phyloP scores from a whole-genome alignment of 2,329 filamentous ascomycete genomes.

The Fusarium cicatricum region DNA sequence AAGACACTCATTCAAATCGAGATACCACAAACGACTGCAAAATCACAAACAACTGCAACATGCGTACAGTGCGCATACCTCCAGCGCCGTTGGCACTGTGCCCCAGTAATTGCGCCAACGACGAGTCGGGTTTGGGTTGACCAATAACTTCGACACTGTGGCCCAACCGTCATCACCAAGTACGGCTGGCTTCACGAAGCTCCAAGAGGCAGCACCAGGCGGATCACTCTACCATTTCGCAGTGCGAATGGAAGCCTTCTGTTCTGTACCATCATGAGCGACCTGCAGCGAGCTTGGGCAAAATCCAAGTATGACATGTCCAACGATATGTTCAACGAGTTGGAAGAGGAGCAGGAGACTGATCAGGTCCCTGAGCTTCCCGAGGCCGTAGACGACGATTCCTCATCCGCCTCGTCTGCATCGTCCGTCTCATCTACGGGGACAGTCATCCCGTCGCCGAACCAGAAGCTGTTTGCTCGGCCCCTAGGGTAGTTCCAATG shows the following conservation, averaged over 20 bases:
- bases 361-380: constrained; percentile 57
- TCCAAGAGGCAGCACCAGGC: constrained; percentile 15
- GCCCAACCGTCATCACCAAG: constrained; percentile 29
- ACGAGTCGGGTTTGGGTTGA: constrained; percentile 30
- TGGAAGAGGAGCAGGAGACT: constrained; percentile 60
- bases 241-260: constrained; percentile 29
- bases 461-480: constrained; percentile 76
- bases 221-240: constrained; percentile 4
- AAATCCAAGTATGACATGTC: constrained; percentile 75
- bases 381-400: constrained; percentile 65
- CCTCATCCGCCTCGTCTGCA: constrained; percentile 76
- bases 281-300: constrained; percentile 80
- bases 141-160: constrained; percentile 2
- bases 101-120: constrained; percentile 23
- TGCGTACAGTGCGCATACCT: neutral
- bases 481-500: constrained; percentile 65
- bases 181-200: constrained; percentile 5
- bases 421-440: constrained; percentile 92
- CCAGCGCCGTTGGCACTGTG: constrained; percentile 14
- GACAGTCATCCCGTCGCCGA: constrained; percentile 84
- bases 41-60: no score
- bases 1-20: no score
- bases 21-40: no score
- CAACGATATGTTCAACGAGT: constrained; percentile 59
- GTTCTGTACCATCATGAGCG: constrained; percentile 69